These are phyloP conservation scores for Lactarius quietus DNA, from an alignment of 768 basidiomycete species.

Conservation along the genomic window DNA sequence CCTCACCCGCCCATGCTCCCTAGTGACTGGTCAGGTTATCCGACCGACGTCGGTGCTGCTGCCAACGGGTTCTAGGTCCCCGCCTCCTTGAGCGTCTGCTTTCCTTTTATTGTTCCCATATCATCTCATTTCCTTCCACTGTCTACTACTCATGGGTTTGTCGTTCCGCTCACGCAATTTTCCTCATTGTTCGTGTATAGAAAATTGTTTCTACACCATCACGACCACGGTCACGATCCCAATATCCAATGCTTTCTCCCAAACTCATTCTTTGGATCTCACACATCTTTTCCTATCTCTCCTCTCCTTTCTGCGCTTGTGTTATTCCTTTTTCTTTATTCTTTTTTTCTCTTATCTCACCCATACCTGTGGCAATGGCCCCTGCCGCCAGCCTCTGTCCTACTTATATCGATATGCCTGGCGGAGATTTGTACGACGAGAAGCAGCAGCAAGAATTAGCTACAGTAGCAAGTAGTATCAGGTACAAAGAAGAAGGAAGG, in stretches of 20 bases:
- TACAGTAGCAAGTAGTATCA: slow-evolving; percentile 27
- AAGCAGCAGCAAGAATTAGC: slow-evolving; percentile 11
- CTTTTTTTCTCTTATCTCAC: background rate
- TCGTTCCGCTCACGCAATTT: slow-evolving; percentile 18
- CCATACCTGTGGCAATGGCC: background rate
- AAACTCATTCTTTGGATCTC: slow-evolving; percentile 3
- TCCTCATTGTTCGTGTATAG: slow-evolving; percentile 25
- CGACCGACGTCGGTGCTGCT: slow-evolving; percentile 27
- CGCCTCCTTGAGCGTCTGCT: background rate
- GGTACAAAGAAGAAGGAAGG: slow-evolving; percentile 4
- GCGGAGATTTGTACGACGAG: slow-evolving; percentile 16
- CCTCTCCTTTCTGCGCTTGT: background rate
- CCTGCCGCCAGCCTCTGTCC: background rate
- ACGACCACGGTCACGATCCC: slow-evolving; percentile 17
- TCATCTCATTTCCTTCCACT: slow-evolving; percentile 10
- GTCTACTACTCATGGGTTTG: slow-evolving; percentile 11
- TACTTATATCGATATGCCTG: slow-evolving; percentile 4
- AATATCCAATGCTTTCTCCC: background rate
- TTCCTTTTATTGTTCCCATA: background rate
- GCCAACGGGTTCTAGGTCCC: slow-evolving; percentile 33
- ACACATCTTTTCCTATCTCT: slow-evolving; percentile 1
- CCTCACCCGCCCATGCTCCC: slow-evolving; percentile 39
- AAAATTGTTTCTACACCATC: slow-evolving; percentile 8
- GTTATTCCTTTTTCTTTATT: slow-evolving; percentile 25
- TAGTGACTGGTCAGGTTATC: slow-evolving; percentile 31